These are phyloP conservation scores for Yamadazyma takamatsuzukensis DNA, from an alignment of 805 yeast genomes.

Conservation along the genomic window DNA sequence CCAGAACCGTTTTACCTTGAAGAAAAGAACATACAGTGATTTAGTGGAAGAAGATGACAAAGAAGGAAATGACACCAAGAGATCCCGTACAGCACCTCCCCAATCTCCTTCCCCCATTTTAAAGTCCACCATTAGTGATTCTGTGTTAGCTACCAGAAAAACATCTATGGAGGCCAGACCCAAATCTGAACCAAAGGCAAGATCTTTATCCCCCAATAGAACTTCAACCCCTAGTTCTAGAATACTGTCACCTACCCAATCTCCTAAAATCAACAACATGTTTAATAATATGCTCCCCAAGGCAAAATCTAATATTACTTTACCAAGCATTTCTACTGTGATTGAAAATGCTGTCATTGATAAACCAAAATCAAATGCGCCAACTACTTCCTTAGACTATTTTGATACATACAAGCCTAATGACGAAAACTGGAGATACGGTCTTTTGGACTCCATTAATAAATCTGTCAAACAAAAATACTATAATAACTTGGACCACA, in stretches of 20 bases:
- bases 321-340: constrained; percentile 37
- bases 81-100: constrained; percentile 47
- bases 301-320: constrained; percentile 12
- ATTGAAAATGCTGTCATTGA: constrained; percentile 19
- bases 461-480: constrained; percentile 17
- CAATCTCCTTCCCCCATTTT: constrained; percentile 20
- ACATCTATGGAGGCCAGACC: too few species aligned
- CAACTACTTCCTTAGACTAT: constrained; percentile 41
- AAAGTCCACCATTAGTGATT: constrained; percentile 6
- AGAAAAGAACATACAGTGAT: constrained; percentile 29
- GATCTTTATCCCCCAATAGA: constrained; percentile 26
- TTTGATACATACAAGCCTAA: constrained; percentile 44
- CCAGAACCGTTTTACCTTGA: constrained; percentile 10
- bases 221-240: not conserved
- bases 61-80: constrained; percentile 16
- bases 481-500: constrained; percentile 1
- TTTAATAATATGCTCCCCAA: constrained; percentile 1
- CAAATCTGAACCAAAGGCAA: too few species aligned
- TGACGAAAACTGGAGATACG: constrained; percentile 43
- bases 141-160: too few species aligned
- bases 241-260: not conserved
- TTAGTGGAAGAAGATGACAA: constrained; percentile 10
- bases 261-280: constrained; percentile 1
- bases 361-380: constrained; percentile 33
- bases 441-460: constrained; percentile 32